Conservation (phyloP, 352 stramenopile genomes). For the Pythium brachiatum region DNA sequence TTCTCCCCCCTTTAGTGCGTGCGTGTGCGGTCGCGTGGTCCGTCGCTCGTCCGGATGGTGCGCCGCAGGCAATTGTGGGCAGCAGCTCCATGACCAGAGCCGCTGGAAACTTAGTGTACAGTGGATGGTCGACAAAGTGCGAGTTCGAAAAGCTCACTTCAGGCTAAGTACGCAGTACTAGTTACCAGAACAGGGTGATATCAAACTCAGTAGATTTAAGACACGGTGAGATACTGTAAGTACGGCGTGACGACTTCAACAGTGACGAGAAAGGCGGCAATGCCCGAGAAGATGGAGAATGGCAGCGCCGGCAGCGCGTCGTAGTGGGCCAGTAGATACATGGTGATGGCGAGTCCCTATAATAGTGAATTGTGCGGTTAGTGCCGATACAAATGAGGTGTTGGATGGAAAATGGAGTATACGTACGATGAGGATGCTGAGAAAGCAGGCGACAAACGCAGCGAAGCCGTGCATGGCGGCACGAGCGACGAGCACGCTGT, state of each 20-base stretch:
- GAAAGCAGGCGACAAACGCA: conserved; percentile 89
- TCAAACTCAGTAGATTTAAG: conserved; percentile 7
- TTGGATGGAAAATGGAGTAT: not conserved
- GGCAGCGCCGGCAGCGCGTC: conserved; percentile 93
- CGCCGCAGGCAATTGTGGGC: conserved; percentile 27
- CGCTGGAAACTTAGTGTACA: conserved; percentile 7
- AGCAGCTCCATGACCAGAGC: conserved; percentile 26
- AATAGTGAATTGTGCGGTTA: conserved; percentile 4
- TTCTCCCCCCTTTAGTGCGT: not conserved
- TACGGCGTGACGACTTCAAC: conserved; percentile 33
- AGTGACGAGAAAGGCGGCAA: conserved; percentile 45
- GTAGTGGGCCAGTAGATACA: conserved; percentile 92
- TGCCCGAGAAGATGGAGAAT: conserved; percentile 92
- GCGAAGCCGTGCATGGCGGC: conserved; percentile 92
- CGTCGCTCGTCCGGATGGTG: conserved; percentile 24
- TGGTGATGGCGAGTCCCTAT: conserved; percentile 85
- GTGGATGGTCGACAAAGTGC: conserved; percentile 18
- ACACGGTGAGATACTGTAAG: too few relatives aligned
- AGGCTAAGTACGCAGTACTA: not conserved
- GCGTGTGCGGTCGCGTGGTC: conserved; percentile 10
- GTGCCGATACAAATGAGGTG: not conserved
- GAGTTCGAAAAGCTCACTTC: conserved; percentile 9
- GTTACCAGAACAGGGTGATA: conserved; percentile 18
- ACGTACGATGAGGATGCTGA: conserved; percentile 89
- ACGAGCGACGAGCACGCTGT: conserved; percentile 94